These are phyloP conservation scores for Capsella rubella DNA, from an alignment of 441 rosid genomes.

Conservation along the genomic window DNA sequence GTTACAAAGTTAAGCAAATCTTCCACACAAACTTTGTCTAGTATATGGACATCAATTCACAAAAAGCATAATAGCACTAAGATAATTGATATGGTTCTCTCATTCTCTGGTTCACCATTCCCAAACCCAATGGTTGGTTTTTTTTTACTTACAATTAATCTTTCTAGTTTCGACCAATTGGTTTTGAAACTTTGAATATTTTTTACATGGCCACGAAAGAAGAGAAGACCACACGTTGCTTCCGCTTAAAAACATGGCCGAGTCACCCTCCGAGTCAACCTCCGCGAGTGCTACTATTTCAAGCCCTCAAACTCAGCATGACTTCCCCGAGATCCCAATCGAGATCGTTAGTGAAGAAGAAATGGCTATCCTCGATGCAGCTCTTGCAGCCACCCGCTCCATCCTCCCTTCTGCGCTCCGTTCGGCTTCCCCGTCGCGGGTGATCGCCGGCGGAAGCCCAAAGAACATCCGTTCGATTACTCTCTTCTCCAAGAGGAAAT, in stretches of 20 bases:
- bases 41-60: slow-evolving; percentile 8
- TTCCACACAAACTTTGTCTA: not conserved
- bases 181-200: not conserved
- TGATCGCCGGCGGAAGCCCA: slow-evolving; percentile 37
- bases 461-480: slow-evolving; percentile 52
- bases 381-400: slow-evolving; percentile 63
- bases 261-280: slow-evolving; percentile 47
- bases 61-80: not conserved
- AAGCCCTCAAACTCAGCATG: slow-evolving; percentile 27
- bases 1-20: not conserved
- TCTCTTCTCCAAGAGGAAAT: slow-evolving; percentile 50
- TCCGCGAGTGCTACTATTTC: slow-evolving; percentile 21
- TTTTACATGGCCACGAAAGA: slow-evolving; percentile 24
- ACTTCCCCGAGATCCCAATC: slow-evolving; percentile 61
- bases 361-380: slow-evolving; percentile 83
- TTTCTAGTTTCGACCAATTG: not conserved
- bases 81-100: not conserved
- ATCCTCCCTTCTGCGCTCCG: slow-evolving; percentile 43
- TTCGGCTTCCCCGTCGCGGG: slow-evolving; percentile 46
- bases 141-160: not conserved
- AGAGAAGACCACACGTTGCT: slow-evolving; percentile 21
- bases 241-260: slow-evolving; percentile 43
- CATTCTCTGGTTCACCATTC: not conserved
- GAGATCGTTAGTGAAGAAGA: slow-evolving; percentile 88
- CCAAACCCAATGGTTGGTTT: not conserved